These are phyloP conservation scores for Fusarium poae DNA, from an alignment of 2,329 filamentous ascomycete genomes.

Conservation along the genomic window DNA sequence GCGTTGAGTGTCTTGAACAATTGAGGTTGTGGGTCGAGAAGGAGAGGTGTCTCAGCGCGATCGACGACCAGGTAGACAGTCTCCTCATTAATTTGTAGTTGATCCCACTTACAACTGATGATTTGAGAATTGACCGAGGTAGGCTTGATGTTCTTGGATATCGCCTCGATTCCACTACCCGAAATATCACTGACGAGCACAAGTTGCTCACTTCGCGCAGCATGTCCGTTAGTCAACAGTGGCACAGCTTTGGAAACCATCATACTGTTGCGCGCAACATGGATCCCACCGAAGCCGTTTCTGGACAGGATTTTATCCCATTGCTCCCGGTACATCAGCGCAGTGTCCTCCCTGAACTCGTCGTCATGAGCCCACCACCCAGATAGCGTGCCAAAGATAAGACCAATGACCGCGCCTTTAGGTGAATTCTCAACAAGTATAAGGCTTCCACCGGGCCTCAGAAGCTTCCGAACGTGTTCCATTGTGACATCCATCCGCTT, in stretches of 20 bases:
- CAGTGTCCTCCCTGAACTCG: conserved; percentile 14
- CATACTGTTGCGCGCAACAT: conserved; percentile 18
- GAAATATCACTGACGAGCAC: background rate
- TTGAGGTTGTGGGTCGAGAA: conserved; percentile 8
- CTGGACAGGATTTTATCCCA: conserved; percentile 8
- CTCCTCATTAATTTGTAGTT: background rate
- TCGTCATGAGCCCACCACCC: conserved; percentile 22
- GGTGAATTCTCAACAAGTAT: conserved; percentile 16
- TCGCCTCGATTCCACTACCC: background rate
- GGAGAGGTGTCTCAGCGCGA: background rate
- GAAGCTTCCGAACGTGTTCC: conserved; percentile 10
- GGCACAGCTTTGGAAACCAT: conserved; percentile 17
- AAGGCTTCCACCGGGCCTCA: background rate
- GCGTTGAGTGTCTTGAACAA: conserved; percentile 7
- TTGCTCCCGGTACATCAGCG: conserved; percentile 10
- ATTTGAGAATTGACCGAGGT: background rate
- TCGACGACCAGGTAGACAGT: conserved; percentile 3
- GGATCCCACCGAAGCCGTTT: conserved; percentile 6
- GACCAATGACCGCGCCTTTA: conserved; percentile 7
- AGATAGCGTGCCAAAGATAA: conserved; percentile 11
- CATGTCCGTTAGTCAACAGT: background rate
- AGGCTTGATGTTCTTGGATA: background rate
- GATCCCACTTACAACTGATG: background rate
- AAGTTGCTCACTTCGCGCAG: background rate
- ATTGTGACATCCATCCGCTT: conserved; percentile 11